A percentile compares a stretch with the other conserved stretches of the same genome.
phyloP scores from a whole-genome alignment of 1,284 basidiomycete species.

The Pseudozyma tsukubaensis region DNA sequence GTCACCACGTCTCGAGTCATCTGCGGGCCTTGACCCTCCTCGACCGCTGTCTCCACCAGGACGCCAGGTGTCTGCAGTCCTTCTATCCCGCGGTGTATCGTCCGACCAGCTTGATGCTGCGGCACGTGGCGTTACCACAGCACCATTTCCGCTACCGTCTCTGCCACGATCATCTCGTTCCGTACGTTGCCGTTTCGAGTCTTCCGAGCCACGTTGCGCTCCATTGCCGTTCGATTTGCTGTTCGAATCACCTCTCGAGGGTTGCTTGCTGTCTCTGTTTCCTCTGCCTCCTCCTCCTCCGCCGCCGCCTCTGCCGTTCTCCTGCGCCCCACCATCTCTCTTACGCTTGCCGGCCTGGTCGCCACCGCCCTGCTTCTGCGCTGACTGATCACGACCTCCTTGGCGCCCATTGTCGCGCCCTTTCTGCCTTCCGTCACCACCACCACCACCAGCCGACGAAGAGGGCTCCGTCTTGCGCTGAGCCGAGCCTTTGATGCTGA shows the following conservation, averaged over 20 bases:
- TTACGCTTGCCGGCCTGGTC: slow-evolving; percentile 28
- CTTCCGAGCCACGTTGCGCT: slow-evolving; percentile 1
- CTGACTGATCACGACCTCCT: background rate
- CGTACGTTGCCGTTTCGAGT: slow-evolving; percentile 24
- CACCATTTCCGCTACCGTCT: slow-evolving; percentile 1
- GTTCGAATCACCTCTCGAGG: slow-evolving; percentile 4
- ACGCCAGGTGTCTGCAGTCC: slow-evolving; percentile 30
- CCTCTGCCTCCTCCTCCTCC: background rate
- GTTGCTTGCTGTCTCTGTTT: slow-evolving; percentile 5
- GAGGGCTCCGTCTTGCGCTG: slow-evolving; percentile 29
- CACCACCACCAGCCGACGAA: background rate
- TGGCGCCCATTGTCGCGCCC: background rate
- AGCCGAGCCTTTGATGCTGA: slow-evolving; percentile 46
- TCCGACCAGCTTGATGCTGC: slow-evolving; percentile 20
- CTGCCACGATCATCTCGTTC: slow-evolving; percentile 23
- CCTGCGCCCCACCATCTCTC: slow-evolving; percentile 8
- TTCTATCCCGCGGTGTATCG: slow-evolving; percentile 27
- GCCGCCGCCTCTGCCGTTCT: background rate
- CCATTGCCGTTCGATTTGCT: background rate
- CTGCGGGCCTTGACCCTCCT: slow-evolving; percentile 7
- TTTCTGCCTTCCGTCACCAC: background rate
- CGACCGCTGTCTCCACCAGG: slow-evolving; percentile 18
- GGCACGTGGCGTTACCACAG: background rate
- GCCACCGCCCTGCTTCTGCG: slow-evolving; percentile 12
- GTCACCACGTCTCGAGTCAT: slow-evolving; percentile 22